Evolutionary conservation across 2,329 filamentous ascomycete genomes (phyloP).

Genomic region (Tolypocladium pustulatum): DNA sequence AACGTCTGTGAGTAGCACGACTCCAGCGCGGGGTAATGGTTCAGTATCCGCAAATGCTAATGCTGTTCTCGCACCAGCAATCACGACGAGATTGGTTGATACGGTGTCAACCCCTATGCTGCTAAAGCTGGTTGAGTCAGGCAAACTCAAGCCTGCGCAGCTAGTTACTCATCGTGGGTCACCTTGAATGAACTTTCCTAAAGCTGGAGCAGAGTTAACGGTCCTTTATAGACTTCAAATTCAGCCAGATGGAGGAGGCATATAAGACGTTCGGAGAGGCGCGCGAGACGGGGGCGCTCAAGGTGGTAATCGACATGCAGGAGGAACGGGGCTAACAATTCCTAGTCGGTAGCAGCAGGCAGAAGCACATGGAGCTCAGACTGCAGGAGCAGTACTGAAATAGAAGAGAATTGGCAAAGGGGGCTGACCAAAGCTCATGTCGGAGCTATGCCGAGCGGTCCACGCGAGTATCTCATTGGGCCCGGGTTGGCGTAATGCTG

Average conservation of each 20-base stretch:
- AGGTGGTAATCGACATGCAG: conserved; percentile 25
- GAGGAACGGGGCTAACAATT: no score
- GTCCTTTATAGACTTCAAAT: conserved; percentile 23
- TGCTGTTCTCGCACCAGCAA: conserved; percentile 16
- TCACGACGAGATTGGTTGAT: conserved; percentile 37
- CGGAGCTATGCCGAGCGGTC: no score
- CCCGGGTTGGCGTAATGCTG: no score
- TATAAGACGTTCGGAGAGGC: conserved; percentile 32
- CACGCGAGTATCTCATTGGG: no score
- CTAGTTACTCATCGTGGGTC: conserved; percentile 34
- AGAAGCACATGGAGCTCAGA: neutral
- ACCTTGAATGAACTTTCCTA: neutral
- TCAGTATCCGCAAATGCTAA: neutral
- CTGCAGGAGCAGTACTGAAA: neutral
- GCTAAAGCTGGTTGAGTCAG: conserved; percentile 30
- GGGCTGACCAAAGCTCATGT: neutral
- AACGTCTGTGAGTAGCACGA: conserved; percentile 35
- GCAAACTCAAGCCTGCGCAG: conserved; percentile 27
- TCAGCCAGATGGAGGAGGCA: conserved; percentile 30
- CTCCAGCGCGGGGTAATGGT: no score
- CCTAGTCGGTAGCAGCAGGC: neutral
- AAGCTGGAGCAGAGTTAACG: neutral
- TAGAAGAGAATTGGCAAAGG: neutral
- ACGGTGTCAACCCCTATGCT: conserved; percentile 36
- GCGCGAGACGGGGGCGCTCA: conserved; percentile 29